These are phyloP conservation scores for Brettanomyces custersianus DNA, from an alignment of 805 yeast species.

Conservation along the genomic window DNA sequence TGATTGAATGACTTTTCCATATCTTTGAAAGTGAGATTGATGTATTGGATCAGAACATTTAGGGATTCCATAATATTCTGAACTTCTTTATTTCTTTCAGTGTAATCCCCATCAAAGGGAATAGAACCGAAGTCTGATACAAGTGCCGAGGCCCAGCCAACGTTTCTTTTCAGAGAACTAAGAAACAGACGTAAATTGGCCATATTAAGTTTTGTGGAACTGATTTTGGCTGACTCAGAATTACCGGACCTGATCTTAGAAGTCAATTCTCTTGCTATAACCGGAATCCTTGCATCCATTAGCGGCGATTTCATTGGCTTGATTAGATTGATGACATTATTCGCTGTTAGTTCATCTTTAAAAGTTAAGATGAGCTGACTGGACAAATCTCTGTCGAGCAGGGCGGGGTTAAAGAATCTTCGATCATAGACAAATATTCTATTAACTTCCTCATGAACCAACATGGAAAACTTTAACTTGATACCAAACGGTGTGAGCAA, in stretches of 20 bases:
- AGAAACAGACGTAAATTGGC: constrained; percentile 30
- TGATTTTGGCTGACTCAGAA: constrained; percentile 10
- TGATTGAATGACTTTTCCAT: constrained; percentile 31
- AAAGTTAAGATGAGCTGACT: constrained; percentile 12
- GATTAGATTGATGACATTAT: constrained; percentile 22
- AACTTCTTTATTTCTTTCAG: constrained; percentile 23
- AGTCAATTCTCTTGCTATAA: constrained; percentile 10
- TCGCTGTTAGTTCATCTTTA: constrained; percentile 16
- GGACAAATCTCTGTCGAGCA: constrained; percentile 11
- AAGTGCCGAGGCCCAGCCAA: constrained; percentile 31
- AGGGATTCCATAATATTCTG: constrained; percentile 40
- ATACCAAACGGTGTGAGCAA: constrained; percentile 59
- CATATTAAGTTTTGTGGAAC: constrained; percentile 26
- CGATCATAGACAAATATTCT: constrained; percentile 61
- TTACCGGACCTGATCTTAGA: constrained; percentile 12
- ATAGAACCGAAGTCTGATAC: constrained; percentile 27
- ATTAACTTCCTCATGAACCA: constrained; percentile 35
- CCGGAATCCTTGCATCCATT: constrained; percentile 6
- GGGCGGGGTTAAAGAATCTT: constrained; percentile 34
- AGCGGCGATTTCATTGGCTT: constrained; percentile 27
- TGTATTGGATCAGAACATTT: constrained; percentile 42
- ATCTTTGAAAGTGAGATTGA: constrained; percentile 34
- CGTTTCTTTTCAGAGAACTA: constrained; percentile 25
- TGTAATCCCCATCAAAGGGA: constrained; percentile 12
- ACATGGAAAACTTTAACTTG: constrained; percentile 44